Evolutionary conservation across 2,329 filamentous ascomycete genomes (phyloP).

Genomic region (Colletotrichum cereale): DNA sequence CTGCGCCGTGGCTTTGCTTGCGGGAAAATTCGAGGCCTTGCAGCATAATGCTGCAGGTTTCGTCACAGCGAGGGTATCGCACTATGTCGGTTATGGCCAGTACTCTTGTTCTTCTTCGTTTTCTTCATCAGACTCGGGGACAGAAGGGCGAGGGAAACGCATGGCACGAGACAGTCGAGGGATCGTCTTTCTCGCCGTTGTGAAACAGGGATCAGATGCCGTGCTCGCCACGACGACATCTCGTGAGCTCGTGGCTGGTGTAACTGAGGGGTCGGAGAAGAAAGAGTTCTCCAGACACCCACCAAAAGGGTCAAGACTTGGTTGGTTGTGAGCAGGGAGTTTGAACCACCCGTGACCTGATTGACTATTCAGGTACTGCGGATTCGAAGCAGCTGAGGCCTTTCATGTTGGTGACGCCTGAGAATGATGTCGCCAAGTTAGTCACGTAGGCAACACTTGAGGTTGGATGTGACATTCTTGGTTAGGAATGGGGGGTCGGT

Average conservation of each 20-base stretch:
- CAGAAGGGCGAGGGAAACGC: neutral
- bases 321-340: neutral
- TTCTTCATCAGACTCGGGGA: neutral
- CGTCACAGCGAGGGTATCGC: neutral
- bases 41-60: conserved; percentile 4
- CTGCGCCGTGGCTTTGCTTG: neutral
- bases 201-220: conserved; percentile 24
- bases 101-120: neutral
- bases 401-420: too few relatives aligned
- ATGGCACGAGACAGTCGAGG: conserved; percentile 10
- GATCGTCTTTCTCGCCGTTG: conserved; percentile 37
- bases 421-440: neutral
- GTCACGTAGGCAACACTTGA: neutral
- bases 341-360: neutral
- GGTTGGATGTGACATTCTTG: neutral
- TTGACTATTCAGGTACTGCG: too few relatives aligned
- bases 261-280: conserved; percentile 4
- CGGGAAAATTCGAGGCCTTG: neutral
- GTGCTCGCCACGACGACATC: conserved; percentile 9
- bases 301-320: neutral
- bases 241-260: conserved; percentile 26
- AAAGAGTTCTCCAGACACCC: neutral
- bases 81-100: neutral
- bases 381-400: neutral
- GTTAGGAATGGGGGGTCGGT: conserved; percentile 8